Conservation (phyloP, 2,329 filamentous ascomycete genomes). For the Tolypocladium inflatum region DNA sequence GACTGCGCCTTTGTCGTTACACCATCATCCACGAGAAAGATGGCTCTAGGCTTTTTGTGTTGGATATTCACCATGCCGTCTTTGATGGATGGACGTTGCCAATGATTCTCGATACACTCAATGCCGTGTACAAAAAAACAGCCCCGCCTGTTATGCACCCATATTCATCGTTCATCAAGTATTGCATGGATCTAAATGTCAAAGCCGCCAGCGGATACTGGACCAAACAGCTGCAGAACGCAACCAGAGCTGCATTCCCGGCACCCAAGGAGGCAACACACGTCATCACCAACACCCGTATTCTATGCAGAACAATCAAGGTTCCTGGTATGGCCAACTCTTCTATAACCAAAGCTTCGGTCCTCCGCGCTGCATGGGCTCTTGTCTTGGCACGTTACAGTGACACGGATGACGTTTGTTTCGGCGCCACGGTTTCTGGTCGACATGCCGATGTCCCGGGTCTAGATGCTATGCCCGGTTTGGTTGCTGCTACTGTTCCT, state of each 20-base stretch:
- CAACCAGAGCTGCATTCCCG: not conserved
- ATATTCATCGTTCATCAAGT: conserved; percentile 2
- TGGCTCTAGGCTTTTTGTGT: conserved; percentile 7
- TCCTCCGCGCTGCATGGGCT: not conserved
- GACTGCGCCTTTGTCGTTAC: not conserved
- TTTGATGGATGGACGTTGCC: conserved; percentile 16
- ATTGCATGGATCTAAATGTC: not conserved
- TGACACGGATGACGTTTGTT: not conserved
- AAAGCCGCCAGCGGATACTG: conserved; percentile 3
- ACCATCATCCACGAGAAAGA: not conserved
- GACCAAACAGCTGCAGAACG: conserved; percentile 2
- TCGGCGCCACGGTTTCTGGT: not conserved
- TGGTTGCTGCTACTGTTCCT: conserved; percentile 4
- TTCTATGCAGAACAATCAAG: conserved; percentile 7
- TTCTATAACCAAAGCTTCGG: not conserved
- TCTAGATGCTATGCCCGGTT: not conserved
- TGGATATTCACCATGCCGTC: conserved; percentile 15
- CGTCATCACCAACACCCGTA: not conserved
- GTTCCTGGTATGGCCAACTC: conserved; percentile 2
- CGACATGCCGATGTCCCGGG: not conserved
- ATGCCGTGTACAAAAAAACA: conserved; percentile 2
- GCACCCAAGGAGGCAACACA: not conserved
- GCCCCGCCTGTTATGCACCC: not conserved
- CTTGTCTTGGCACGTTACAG: not conserved
- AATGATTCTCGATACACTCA: conserved; percentile 3